phyloP scores from a whole-genome alignment of 2,329 filamentous ascomycete genomes.

The Colletotrichum australisinense region DNA sequence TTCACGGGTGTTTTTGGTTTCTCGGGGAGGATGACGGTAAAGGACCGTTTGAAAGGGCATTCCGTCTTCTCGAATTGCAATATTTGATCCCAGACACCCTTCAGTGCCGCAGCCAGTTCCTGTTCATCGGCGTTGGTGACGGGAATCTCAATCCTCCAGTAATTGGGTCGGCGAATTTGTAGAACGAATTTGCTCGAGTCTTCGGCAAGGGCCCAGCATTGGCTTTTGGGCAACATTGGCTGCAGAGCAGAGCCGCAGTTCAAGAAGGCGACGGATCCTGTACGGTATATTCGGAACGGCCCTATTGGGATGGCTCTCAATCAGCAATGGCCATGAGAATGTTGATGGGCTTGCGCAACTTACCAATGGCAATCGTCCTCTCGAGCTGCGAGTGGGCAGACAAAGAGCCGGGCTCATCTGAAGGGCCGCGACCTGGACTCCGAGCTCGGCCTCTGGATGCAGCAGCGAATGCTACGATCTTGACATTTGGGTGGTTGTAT shows the following conservation, averaged over 20 bases:
- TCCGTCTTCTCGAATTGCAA: conserved; percentile 88
- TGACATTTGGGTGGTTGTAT: conserved; percentile 78
- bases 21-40: conserved; percentile 80
- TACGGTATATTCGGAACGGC: conserved; percentile 84
- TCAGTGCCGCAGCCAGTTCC: conserved; percentile 73
- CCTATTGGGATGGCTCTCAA: conserved; percentile 56
- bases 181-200: conserved; percentile 85
- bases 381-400: conserved; percentile 82
- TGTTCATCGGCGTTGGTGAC: conserved; percentile 72
- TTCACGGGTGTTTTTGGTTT: conserved; percentile 72
- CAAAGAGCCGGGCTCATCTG: conserved; percentile 70
- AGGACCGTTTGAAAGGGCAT: conserved; percentile 85
- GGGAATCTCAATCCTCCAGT: conserved; percentile 91
- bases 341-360: conserved; percentile 40
- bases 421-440: conserved; percentile 46
- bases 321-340: neutral
- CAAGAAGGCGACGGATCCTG: conserved; percentile 88
- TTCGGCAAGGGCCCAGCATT: conserved; percentile 93
- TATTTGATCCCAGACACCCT: conserved; percentile 76
- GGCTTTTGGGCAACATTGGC: conserved; percentile 88
- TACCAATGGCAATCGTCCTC: conserved; percentile 83
- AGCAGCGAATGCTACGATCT: conserved; percentile 69
- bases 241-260: conserved; percentile 87
- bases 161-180: conserved; percentile 83
- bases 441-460: conserved; percentile 45